phyloP scores from a whole-genome alignment of 306 rosid species.

The Pterocarpus santalinus region DNA sequence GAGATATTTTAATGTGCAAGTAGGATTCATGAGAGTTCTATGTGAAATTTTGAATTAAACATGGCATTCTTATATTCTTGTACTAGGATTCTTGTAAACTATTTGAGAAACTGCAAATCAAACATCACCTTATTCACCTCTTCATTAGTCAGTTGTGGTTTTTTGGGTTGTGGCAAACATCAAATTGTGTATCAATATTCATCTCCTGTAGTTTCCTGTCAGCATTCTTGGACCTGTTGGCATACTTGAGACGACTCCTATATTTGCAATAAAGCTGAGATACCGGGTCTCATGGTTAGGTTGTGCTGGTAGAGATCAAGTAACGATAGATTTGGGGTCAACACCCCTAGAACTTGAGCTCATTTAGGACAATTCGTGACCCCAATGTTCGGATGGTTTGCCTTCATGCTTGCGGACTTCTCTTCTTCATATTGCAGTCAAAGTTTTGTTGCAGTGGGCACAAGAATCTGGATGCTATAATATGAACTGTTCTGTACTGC shows the following conservation, averaged over 20 bases:
- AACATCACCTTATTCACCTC: slow-evolving; percentile 29
- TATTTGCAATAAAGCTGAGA: slow-evolving; percentile 39
- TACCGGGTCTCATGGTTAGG: slow-evolving; percentile 38
- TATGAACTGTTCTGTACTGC: slow-evolving; percentile 9
- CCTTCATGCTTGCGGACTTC: slow-evolving; percentile 39
- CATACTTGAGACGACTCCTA: slow-evolving; percentile 12
- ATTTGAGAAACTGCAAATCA: slow-evolving; percentile 22
- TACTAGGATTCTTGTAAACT: slow-evolving; percentile 6
- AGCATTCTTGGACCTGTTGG: slow-evolving; percentile 14
- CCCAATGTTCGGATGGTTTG: slow-evolving; percentile 29
- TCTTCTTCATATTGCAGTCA: slow-evolving; percentile 17
- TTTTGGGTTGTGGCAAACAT: slow-evolving; percentile 34
- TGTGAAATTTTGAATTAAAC: slow-evolving; percentile 36
- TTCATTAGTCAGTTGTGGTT: slow-evolving; percentile 15
- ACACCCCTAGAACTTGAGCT: slow-evolving; percentile 36
- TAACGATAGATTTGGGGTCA: slow-evolving; percentile 41
- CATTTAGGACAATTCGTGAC: slow-evolving; percentile 26
- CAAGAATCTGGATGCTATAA: slow-evolving; percentile 40
- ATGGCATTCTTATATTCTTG: background rate
- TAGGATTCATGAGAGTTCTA: slow-evolving; percentile 33
- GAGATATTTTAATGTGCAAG: background rate
- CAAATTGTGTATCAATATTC: slow-evolving; percentile 15
- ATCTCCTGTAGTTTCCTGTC: slow-evolving; percentile 3
- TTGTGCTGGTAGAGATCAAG: slow-evolving; percentile 41
- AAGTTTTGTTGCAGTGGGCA: slow-evolving; percentile 2